Evolutionary conservation across 345 rosid species (phyloP).

Genomic region (Clarkia xantiana): DNA sequence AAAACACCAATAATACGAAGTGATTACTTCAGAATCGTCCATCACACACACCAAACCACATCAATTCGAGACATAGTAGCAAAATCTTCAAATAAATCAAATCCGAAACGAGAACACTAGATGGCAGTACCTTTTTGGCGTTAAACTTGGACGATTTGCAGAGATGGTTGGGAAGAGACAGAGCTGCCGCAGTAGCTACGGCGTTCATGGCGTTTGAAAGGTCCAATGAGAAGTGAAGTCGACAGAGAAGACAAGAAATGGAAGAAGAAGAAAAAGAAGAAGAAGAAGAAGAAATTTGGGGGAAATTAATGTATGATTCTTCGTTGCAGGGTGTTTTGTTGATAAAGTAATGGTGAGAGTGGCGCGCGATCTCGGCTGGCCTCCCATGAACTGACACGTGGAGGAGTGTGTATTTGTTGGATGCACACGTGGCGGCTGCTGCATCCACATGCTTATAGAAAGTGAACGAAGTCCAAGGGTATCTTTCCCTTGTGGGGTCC

Average conservation of each 20-base stretch:
- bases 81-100: not conserved
- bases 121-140: slow-evolving; percentile 41
- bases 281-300: slow-evolving; percentile 1
- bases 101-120: slow-evolving; percentile 7
- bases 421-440: slow-evolving; percentile 32
- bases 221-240: slow-evolving; percentile 2
- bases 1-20: too few relatives aligned
- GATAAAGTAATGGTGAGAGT: slow-evolving; percentile 68
- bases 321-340: slow-evolving; percentile 17
- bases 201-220: slow-evolving; percentile 51
- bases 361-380: slow-evolving; percentile 57
- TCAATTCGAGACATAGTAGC: too few relatives aligned
- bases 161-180: slow-evolving; percentile 59
- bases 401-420: slow-evolving; percentile 8
- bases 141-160: slow-evolving; percentile 32
- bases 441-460: slow-evolving; percentile 40
- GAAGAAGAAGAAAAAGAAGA: not conserved
- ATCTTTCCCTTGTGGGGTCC: slow-evolving; percentile 7
- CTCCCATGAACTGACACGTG: slow-evolving; percentile 64
- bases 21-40: too few relatives aligned
- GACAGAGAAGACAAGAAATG: not conserved
- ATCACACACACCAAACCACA: too few relatives aligned
- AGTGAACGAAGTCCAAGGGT: slow-evolving; percentile 3
- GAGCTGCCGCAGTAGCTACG: slow-evolving; percentile 53
- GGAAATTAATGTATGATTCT: not conserved